These are phyloP conservation scores for Spongospora subterranea DNA, from an alignment of 208 protist species.

Conservation along the genomic window DNA sequence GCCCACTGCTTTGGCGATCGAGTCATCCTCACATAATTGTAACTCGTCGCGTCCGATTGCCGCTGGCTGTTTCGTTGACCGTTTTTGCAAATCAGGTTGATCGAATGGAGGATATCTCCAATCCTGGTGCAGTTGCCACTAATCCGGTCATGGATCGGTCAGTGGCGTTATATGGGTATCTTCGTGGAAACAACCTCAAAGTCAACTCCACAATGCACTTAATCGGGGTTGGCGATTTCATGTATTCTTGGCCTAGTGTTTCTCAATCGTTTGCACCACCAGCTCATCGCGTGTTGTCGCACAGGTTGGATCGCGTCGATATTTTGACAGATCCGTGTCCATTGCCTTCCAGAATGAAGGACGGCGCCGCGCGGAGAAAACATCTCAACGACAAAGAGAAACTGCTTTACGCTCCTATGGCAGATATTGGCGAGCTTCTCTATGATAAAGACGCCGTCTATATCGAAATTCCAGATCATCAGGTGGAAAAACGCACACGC, in stretches of 20 bases:
- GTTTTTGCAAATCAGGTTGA: constrained; percentile 73
- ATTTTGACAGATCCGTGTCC: constrained; percentile 93
- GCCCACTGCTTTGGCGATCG: constrained; percentile 93
- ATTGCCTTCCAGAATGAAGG: constrained; percentile 70
- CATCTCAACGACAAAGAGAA: constrained; percentile 76
- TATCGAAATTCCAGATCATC: constrained; percentile 81
- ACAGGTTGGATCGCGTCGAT: constrained; percentile 72
- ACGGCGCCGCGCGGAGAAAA: neutral
- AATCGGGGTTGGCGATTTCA: constrained; percentile 95
- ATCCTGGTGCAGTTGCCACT: constrained; percentile 81
- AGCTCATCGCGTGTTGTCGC: no score
- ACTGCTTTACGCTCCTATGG: constrained; percentile 96
- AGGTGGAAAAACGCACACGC: no score
- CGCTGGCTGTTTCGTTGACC: neutral
- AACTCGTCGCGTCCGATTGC: neutral
- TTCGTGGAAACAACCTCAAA: constrained; percentile 92
- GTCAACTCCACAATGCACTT: constrained; percentile 86
- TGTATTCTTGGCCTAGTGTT: no score
- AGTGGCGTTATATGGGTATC: constrained; percentile 96
- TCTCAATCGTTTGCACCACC: neutral
- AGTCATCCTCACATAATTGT: constrained; percentile 93
- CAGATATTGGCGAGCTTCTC: constrained; percentile 94
- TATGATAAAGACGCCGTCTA: constrained; percentile 98
- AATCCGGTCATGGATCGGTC: constrained; percentile 79
- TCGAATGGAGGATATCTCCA: constrained; percentile 95